Base-by-base conservation (phyloP, 2,329 filamentous ascomycete genomes). In the Clonostachys solani region DNA sequence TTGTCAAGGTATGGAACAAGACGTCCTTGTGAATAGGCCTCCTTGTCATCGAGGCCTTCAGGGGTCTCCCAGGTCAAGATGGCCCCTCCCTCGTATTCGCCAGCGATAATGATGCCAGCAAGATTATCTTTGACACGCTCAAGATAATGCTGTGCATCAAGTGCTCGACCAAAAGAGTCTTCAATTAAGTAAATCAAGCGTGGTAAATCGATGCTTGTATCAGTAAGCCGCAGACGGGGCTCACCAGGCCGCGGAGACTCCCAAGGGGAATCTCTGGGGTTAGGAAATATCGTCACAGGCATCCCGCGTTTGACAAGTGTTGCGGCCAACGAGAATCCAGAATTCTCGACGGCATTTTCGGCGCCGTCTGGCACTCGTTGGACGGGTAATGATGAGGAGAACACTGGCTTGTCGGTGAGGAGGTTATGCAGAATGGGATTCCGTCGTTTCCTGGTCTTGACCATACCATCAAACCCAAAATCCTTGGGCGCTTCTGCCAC, bases 341-440 rank as follows among this genome's bases (percentile, higher is more conserved):
- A 36, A 12, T 36, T 23, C 16, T 16, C 9, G 15, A 29, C 19
- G 50, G 53, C 15, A 57, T 73, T 12, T 29, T 29, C 23, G 63
- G 65, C n/a, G 66, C 67, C 56, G 52, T 65, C 52, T 36, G 63
- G 52, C 33, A 90, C 77, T 43, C 88, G 78, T 38, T 84, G 80
- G 7, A 84, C 76, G 0, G 94, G 94, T 1, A 99, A 74, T 1
- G 94, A 99, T 2, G 94, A 94, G 2, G 94, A 97, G 54, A 91
- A 87, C 13, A 92, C 80, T 0, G 94, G 92, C 59, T 96, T 95
- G 67, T 99, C 94, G 3, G 94, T 99, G 10, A 99, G 78, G 2
- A 99, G 81, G 58, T 96, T 97, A 67, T 99, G 91, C 42, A 99
- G 94, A 2, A 99, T 73, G 0, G 92, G 91, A 57, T 99, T 99